These are phyloP conservation scores for Dryadomyces quercivorus DNA, from an alignment of 2,329 filamentous ascomycete genomes.

Conservation along the genomic window DNA sequence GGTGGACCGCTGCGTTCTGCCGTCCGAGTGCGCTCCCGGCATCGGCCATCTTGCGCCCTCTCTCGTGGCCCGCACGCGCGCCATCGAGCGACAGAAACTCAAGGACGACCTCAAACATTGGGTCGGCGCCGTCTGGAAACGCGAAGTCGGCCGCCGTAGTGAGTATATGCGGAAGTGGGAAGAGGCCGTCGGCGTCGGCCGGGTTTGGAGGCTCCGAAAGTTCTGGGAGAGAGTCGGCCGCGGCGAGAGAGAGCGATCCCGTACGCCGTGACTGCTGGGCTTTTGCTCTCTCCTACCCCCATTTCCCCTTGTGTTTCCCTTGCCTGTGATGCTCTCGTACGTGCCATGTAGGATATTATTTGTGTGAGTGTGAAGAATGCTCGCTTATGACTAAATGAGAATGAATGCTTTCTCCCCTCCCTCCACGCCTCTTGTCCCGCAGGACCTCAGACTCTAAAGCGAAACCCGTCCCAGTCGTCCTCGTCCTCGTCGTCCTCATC, in stretches of 20 bases:
- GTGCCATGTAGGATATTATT: not conserved
- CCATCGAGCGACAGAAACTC: slow-evolving; percentile 53
- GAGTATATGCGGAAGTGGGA: slow-evolving; percentile 34
- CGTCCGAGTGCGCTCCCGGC: slow-evolving; percentile 47
- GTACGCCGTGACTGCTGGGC: not conserved
- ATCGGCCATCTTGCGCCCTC: slow-evolving; percentile 37
- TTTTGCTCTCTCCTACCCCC: no score
- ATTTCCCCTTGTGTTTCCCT: not conserved
- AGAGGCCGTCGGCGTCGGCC: slow-evolving; percentile 38
- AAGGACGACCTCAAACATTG: slow-evolving; percentile 55
- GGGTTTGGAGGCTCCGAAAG: slow-evolving; percentile 47
- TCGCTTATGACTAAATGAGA: not conserved
- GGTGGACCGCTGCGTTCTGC: slow-evolving; percentile 52
- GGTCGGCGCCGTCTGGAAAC: slow-evolving; percentile 46
- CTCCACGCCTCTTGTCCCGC: not conserved
- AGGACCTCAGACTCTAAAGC: slow-evolving; percentile 22
- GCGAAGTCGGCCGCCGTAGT: slow-evolving; percentile 36
- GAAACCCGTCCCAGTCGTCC: slow-evolving; percentile 47
- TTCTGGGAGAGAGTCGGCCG: slow-evolving; percentile 54
- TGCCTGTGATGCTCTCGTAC: not conserved
- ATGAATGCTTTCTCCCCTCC: not conserved
- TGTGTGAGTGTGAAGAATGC: not conserved
- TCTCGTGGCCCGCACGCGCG: slow-evolving; percentile 48
- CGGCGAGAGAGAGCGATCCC: slow-evolving; percentile 18
- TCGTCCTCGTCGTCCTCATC: slow-evolving; percentile 33